Base-by-base conservation (phyloP, 495 filamentous ascomycete species). In the Oidiodendron maius region DNA sequence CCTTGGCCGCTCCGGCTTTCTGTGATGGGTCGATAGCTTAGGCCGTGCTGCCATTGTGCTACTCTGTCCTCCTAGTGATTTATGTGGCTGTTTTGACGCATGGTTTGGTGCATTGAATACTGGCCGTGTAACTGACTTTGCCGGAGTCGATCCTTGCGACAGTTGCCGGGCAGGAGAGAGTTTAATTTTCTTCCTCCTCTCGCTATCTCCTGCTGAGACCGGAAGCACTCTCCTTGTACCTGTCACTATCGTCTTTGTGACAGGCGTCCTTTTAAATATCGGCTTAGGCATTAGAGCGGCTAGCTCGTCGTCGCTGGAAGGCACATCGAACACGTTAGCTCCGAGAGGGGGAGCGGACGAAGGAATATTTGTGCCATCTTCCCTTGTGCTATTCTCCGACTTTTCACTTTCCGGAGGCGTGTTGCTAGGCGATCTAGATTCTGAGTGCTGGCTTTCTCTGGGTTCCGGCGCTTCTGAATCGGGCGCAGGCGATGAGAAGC, bases 291-390 rank as follows among this genome's bases (percentile, higher is more conserved):
- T 42, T 13, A 41, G 30, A 2, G 20, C 11, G 44, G 23, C 23
- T 16, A 23, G 17, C 28, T 57, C 50, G 17, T 57, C 51, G 21
- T 56, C 50, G 22, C 48, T 52, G 15, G 47, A 43, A 38, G 57
- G 51, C 0, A 57, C 44, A 40, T 60, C 57, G 37, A 50, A 58
- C 6, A 53, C 26, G 47, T 58, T 48, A 30, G 42, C 21, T n/a
- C 17, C 17, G n/a, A 41, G 18, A 42, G 22, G 25, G 9, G 37
- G 25, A 24, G 44, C 24, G 34, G 25, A 32, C 25, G 21, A 36
- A 30, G 39, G 40, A 44, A 28, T 39, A 25, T 23, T 50, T 13
- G 46, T 36, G 23, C 16, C 23, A 36, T 40, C 16, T 40, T 25
- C n/a, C 16, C 16, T 36, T 17, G 23, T 6, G 20, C 5, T n/a